Evolutionary conservation across 1,139 yeast species (phyloP), one percentile per base, ranked within the genome.

Genomic region (Trichomonascaceae sp.): DNA sequence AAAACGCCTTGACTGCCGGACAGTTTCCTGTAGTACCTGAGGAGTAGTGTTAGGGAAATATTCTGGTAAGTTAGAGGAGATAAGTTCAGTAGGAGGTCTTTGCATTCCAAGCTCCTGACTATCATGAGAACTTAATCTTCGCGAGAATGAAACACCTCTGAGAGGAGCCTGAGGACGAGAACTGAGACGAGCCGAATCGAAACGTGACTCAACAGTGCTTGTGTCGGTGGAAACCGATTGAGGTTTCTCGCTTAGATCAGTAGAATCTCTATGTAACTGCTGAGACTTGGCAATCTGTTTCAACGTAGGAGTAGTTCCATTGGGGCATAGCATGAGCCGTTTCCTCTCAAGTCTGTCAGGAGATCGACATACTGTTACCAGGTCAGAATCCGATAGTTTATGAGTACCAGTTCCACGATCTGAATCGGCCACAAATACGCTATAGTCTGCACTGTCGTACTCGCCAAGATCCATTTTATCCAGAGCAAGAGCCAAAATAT

Each of bases 61-160:
- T 60, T 91, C 96, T 1, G 90, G 86, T 63, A 93, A 74, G 66
- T 93, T 90, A 12, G 93, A 84, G 1, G 96, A 88, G 60, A 93
- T 93, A 64, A 90, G 79, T 66, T 90, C 96, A 59, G 95, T 85
- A 1, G 97, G 93, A 12, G 99, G 99, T 64, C 98, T 77, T 66
- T 89, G 96, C 45, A 49, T 49, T 6, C 53, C 53, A 10, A 48
- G 38, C 20, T 24, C 50, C n/a, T 44, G 50, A 9, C 45, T 22
- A 9, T 36, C 41, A 13, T 36, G 41, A 13, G 41, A 36, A 36
- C 41, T 36, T 13, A 36, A 15, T 36, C 41, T 36, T 13, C 41
- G 41, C 15, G 41, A 36, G 41, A 36, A 36, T 5, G 41, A 36
- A 13, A 13, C 17, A 6, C 41, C 41, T 36, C 41, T 36, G n/a